Percentiles rank a stretch among this genome's conserved stretches.
Evolutionary conservation across 1,284 basidiomycete species (phyloP).

Genomic region (Mycena sp.): DNA sequence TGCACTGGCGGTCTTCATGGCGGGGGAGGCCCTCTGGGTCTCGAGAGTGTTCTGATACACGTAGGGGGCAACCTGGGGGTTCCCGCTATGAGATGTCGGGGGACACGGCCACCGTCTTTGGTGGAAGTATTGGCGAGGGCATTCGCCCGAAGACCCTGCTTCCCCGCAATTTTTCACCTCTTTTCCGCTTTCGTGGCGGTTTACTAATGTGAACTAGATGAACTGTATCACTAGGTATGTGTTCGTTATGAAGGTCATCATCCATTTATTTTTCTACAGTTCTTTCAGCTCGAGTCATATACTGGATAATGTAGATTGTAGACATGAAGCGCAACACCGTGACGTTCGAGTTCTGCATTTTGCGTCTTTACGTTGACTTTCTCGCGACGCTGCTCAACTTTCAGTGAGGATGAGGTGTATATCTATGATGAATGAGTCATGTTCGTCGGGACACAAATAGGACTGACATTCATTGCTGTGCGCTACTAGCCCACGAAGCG

Average conservation of each 20-base stretch:
- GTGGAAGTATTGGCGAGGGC: constrained; percentile 24
- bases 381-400: constrained; percentile 7
- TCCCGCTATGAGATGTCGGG: constrained; percentile 15
- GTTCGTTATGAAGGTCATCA: too few species aligned
- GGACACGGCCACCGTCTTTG: constrained; percentile 15
- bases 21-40: constrained; percentile 21
- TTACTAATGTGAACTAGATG: not conserved
- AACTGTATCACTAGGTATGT: too few species aligned
- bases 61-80: constrained; percentile 3
- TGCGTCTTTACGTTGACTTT: not conserved
- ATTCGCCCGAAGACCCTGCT: constrained; percentile 16
- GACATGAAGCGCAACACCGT: too few species aligned
- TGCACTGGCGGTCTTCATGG: constrained; percentile 18
- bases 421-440: not conserved
- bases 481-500: constrained; percentile 75
- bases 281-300: too few species aligned
- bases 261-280: too few species aligned
- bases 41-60: constrained; percentile 21
- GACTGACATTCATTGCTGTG: constrained; percentile 7
- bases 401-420: not conserved
- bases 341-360: not conserved
- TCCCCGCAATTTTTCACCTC: constrained; percentile 23
- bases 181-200: constrained; percentile 27
- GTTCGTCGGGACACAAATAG: not conserved
- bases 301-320: too few species aligned